These are phyloP conservation scores for Boletellus ananiceps DNA, from an alignment of 768 basidiomycete species.

Conservation along the genomic window DNA sequence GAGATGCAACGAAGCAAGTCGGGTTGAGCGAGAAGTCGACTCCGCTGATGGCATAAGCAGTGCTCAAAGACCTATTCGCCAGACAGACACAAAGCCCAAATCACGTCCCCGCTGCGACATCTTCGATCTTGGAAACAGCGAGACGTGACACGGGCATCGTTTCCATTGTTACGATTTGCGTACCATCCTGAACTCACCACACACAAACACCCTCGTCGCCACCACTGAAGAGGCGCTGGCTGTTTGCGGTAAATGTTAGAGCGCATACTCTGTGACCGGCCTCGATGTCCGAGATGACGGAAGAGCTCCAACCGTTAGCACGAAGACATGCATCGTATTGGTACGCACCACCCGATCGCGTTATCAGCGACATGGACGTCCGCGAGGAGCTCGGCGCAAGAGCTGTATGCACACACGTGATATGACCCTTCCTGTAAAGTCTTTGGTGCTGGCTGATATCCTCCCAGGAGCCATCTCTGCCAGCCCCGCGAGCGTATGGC, in stretches of 20 bases:
- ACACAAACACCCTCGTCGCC: not conserved
- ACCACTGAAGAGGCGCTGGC: not conserved
- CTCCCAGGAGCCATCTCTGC: too few relatives aligned
- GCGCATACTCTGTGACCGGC: too few relatives aligned
- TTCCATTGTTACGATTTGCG: not conserved
- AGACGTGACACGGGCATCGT: not conserved
- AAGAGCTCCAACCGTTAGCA: too few relatives aligned
- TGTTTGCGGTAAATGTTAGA: not conserved
- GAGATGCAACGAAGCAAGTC: not conserved
- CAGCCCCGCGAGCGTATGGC: too few relatives aligned
- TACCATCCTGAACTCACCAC: not conserved
- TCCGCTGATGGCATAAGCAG: not conserved
- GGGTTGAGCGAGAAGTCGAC: constrained; percentile 4
- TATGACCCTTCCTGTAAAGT: too few relatives aligned
- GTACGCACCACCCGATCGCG: too few relatives aligned
- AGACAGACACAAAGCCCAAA: not conserved
- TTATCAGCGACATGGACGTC: too few relatives aligned
- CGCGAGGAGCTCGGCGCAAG: too few relatives aligned
- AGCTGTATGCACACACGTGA: too few relatives aligned
- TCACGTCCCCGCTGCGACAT: constrained; percentile 1
- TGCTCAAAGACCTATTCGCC: not conserved
- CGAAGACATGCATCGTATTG: too few relatives aligned
- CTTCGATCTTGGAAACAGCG: constrained; percentile 2
- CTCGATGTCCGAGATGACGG: too few relatives aligned
- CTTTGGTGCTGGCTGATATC: too few relatives aligned